phyloP scores from a whole-genome alignment of 306 rosid species.

The Comarum palustre region DNA sequence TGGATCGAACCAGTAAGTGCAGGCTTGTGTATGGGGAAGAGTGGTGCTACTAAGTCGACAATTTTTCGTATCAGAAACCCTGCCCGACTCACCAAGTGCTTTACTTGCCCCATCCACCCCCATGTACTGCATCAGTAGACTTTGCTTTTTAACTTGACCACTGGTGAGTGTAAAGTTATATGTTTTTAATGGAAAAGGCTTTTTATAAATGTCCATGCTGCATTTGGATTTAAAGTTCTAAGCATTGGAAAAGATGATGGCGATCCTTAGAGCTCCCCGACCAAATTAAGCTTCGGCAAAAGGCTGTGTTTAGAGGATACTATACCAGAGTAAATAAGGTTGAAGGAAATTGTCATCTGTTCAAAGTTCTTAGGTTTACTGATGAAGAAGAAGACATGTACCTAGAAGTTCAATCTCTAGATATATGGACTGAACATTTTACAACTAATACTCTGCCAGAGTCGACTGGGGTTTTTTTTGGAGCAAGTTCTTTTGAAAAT shows the following conservation, averaged over 20 bases:
- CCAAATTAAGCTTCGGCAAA: neutral
- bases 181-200: neutral
- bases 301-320: neutral
- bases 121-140: neutral
- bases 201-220: neutral
- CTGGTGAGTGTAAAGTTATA: neutral
- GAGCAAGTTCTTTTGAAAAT: too few relatives aligned
- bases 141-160: neutral
- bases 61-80: neutral
- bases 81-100: neutral
- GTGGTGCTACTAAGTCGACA: too few relatives aligned
- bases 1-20: neutral
- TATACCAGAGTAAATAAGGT: neutral
- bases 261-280: neutral
- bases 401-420: neutral
- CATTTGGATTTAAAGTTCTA: neutral
- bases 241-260: neutral
- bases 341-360: neutral
- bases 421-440: neutral
- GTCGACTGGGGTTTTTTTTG: neutral
- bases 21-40: too few relatives aligned
- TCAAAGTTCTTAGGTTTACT: neutral
- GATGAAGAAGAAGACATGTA: neutral
- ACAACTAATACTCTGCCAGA: neutral
- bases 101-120: neutral